Evolutionary conservation across 139 green algal genomes (phyloP), one percentile per base, ranked within the genome.

Genomic region (Gonium pectorale): DNA sequence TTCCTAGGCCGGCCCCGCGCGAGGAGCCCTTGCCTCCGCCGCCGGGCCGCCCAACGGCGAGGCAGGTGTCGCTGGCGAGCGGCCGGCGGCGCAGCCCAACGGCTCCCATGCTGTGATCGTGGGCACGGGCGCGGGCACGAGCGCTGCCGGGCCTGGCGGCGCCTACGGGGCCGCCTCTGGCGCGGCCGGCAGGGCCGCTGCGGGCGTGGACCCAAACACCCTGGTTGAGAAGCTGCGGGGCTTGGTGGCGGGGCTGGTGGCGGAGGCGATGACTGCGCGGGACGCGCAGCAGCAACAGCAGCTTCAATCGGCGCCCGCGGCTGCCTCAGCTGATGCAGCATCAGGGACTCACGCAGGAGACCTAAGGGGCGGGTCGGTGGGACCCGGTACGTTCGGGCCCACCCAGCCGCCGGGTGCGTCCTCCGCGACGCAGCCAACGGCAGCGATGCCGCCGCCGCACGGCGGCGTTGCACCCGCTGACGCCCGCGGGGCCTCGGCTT

Each of bases 151-250:
- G n/a, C n/a, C n/a, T n/a, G n/a, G n/a, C n/a, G n/a, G n/a, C n/a
- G n/a, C n/a, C n/a, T n/a, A n/a, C n/a, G n/a, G n/a, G n/a, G n/a
- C n/a, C n/a, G n/a, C n/a, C n/a, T n/a, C n/a, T n/a, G n/a, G n/a
- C n/a, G n/a, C n/a, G n/a, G n/a, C n/a, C n/a, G n/a, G n/a, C n/a
- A n/a, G n/a, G n/a, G n/a, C n/a, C n/a, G n/a, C n/a, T n/a, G n/a
- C n/a, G n/a, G n/a, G 1, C 38, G 52, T 80, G 17, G 72, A 80
- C 72, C 26, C 72, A 1, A 52, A 29, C 0, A 33, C 51, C 2
- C 52, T 80, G 72, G 72, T 80, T 51, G 51, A 67, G 35, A 80
- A 80, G 72, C 72, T 80, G 35, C 33, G 72, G 51, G 35, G 44
- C 7, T 52, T 80, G 35, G 72, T 80, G 37, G 54, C 72, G 31